Conservation (phyloP, 352 stramenopile species). For the Globisporangium orthogonon region DNA sequence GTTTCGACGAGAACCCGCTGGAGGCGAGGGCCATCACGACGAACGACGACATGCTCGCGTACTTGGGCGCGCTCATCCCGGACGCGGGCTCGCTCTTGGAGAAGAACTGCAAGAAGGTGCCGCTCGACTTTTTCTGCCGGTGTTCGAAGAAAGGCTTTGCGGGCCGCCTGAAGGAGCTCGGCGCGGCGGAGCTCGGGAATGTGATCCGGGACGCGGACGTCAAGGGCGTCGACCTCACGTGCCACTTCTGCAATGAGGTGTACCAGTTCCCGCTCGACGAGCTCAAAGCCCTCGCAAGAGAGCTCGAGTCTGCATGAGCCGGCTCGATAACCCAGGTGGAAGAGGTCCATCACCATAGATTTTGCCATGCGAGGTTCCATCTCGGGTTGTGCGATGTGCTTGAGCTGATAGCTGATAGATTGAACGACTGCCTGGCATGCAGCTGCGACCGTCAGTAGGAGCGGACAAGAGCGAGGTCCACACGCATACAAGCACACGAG, state of each 20-base stretch:
- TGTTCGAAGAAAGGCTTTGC: conserved; percentile 74
- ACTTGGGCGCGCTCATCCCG: conserved; percentile 73
- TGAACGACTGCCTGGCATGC: no score
- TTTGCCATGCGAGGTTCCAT: no score
- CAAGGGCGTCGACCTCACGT: conserved; percentile 65
- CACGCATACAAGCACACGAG: no score
- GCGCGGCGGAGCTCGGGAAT: conserved; percentile 33
- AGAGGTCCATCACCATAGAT: no score
- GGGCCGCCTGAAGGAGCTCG: conserved; percentile 43
- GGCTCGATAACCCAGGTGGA: no score
- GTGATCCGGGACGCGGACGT: conserved; percentile 43
- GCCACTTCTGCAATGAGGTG: conserved; percentile 82
- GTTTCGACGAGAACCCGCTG: conserved; percentile 47
- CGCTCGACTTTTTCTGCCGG: conserved; percentile 79
- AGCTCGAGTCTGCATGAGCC: conserved; percentile 1
- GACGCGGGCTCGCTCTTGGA: conserved; percentile 46
- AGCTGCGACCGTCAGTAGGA: no score
- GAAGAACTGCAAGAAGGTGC: conserved; percentile 44
- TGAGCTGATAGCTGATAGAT: no score
- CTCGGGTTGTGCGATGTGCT: no score
- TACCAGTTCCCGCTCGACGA: conserved; percentile 59
- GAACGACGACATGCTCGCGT: conserved; percentile 53
- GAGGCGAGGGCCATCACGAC: conserved; percentile 37
- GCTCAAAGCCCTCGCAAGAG: conserved; percentile 21
- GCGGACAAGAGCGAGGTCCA: no score